phyloP scores from a whole-genome alignment of 345 rosid species.

The Salix koriyanagi region DNA sequence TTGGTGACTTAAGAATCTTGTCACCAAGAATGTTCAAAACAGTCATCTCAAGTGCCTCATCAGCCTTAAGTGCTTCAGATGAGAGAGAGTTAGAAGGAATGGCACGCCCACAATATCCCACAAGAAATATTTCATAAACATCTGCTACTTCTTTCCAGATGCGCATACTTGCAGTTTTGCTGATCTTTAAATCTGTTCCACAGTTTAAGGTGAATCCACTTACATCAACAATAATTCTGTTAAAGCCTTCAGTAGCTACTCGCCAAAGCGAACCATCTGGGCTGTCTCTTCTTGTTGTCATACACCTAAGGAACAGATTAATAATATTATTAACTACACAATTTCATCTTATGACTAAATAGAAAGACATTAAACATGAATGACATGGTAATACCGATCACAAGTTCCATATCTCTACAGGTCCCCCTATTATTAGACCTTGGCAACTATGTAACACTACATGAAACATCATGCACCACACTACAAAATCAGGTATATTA shows the following conservation, averaged over 20 bases:
- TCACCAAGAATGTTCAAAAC: conserved; percentile 70
- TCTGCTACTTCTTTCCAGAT: conserved; percentile 97
- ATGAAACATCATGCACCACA: not conserved
- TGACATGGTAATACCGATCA: not conserved
- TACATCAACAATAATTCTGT: conserved; percentile 59
- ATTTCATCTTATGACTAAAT: not conserved
- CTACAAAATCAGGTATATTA: not conserved
- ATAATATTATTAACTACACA: conserved; percentile 7
- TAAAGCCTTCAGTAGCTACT: conserved; percentile 83
- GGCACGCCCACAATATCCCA: conserved; percentile 93
- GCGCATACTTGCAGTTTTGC: conserved; percentile 64
- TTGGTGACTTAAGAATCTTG: conserved; percentile 60
- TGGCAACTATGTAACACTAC: not conserved
- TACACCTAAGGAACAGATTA: conserved; percentile 51
- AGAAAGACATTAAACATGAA: not conserved
- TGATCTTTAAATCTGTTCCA: conserved; percentile 46
- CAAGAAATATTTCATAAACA: conserved; percentile 87
- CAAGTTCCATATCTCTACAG: not conserved
- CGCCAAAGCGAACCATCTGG: conserved; percentile 97
- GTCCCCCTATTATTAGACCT: not conserved
- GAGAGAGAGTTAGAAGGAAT: conserved; percentile 75
- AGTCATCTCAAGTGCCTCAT: conserved; percentile 86
- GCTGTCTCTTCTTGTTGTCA: conserved; percentile 90
- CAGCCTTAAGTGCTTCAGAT: conserved; percentile 47
- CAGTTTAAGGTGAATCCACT: conserved; percentile 31